Evolutionary conservation across 345 rosid species (phyloP).

Genomic region (Linum trigynum): DNA sequence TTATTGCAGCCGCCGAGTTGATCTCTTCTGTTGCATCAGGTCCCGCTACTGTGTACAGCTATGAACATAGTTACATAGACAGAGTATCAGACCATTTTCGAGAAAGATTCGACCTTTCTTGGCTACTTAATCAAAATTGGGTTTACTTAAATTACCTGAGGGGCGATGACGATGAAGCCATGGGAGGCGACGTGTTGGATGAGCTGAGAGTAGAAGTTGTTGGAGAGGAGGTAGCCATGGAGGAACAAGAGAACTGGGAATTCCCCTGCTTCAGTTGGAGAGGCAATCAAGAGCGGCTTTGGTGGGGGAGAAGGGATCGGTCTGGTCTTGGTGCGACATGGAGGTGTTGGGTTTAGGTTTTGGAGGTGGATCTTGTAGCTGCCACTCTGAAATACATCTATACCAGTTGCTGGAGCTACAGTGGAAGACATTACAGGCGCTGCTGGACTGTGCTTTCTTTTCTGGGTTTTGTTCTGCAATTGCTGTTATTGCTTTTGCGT

Average conservation of each 20-base stretch:
- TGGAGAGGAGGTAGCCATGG: conserved; percentile 77
- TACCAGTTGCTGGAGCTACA: not conserved
- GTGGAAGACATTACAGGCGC: not conserved
- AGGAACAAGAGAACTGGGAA: conserved; percentile 63
- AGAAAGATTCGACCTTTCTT: not conserved
- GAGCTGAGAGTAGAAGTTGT: conserved; percentile 82
- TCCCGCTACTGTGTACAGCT: conserved; percentile 68
- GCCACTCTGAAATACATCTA: not conserved
- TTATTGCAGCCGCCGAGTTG: conserved; percentile 39
- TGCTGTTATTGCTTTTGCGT: not conserved
- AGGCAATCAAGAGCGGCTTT: conserved; percentile 58
- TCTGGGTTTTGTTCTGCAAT: not conserved
- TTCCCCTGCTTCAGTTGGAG: conserved; percentile 55
- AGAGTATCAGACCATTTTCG: not conserved
- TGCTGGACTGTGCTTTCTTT: not conserved
- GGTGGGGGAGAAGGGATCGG: conserved; percentile 29
- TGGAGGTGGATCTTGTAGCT: not conserved
- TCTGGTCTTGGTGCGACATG: not conserved
- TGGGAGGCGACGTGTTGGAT: conserved; percentile 77
- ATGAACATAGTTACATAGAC: conserved; percentile 7
- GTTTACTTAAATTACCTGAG: conserved; percentile 41
- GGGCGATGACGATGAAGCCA: conserved; percentile 83
- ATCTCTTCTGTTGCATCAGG: conserved; percentile 59
- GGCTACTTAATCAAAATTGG: not conserved
- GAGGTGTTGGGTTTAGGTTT: not conserved